Evolutionary conservation across 345 rosid species (phyloP), one percentile per base, ranked within the genome.

Genomic region (Erodium maritimum): DNA sequence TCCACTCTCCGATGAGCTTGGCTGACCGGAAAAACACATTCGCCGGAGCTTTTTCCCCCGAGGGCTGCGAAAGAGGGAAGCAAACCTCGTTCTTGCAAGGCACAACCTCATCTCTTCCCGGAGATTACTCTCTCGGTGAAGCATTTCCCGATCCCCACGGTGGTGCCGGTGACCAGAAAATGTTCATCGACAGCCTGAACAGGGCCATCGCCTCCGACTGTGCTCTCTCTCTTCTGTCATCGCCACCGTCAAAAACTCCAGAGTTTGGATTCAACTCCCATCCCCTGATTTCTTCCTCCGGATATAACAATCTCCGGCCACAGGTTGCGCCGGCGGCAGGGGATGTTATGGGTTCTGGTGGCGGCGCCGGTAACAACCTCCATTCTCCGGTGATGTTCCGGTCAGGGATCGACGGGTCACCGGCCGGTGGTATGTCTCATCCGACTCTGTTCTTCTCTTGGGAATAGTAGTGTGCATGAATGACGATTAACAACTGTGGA

Each of bases 221-320:
- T 79, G 90, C 86, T 86, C 87, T 74, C 90, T 83, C 90, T 86
- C 94, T 86, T 86, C 94, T 86, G 94, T 86, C 94, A 86, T 74
- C 82, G 50, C 81, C 73, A 6, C 75, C 70, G 5, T 48, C 81
- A 23, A 69, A 65, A 58, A 71, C 73, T 56, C 61, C 63, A 59
- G 80, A 71, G 59, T 66, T 73, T 52, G 76, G 73, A 61, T 56
- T 73, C 63, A 67, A 66, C 69, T 64, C 68, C 67, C 68, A 67
- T 16, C 61, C 74, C 42, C 61, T 77, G 58, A 82, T 68, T 60
- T 56, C 74, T 55, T 55, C 65, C 66, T 61, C 85, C 3, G 72
- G 71, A 55, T 71, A 29, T 11, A 51, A 37, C 45, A 59, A 50
- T 22, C 58, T 61, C 23, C 79, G 77, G 56, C 59, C 66, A 22